phyloP scores from a whole-genome alignment of 352 stramenopile species.

The Ochromonadaceae sp. region DNA sequence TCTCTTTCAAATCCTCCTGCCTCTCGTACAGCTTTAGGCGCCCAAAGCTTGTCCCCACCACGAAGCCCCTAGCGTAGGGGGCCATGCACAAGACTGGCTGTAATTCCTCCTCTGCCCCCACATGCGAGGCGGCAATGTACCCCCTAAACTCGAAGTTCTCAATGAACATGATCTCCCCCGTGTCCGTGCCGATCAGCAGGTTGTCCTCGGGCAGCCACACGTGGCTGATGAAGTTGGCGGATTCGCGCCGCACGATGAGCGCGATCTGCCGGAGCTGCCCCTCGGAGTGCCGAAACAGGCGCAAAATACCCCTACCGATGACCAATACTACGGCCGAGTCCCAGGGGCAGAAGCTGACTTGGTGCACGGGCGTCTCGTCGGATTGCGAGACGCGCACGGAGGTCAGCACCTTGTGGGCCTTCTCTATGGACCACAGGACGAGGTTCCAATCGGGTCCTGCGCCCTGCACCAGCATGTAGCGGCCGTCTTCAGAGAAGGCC shows the following conservation, averaged over 20 bases:
- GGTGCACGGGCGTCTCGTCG: slow-evolving; percentile 40
- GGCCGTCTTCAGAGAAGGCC: slow-evolving; percentile 67
- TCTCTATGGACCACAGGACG: slow-evolving; percentile 75
- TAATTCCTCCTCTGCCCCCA: slow-evolving; percentile 49
- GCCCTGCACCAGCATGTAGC: slow-evolving; percentile 68
- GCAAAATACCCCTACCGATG: slow-evolving; percentile 37
- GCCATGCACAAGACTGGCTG: slow-evolving; percentile 59
- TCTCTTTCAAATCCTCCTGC: slow-evolving; percentile 38
- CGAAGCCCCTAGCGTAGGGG: slow-evolving; percentile 65
- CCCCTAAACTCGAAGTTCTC: slow-evolving; percentile 74
- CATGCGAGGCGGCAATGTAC: slow-evolving; percentile 35
- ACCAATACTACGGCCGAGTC: slow-evolving; percentile 61
- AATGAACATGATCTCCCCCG: slow-evolving; percentile 68
- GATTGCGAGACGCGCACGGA: slow-evolving; percentile 11
- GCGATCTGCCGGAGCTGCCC: slow-evolving; percentile 33
- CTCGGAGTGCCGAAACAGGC: slow-evolving; percentile 46
- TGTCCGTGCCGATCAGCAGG: slow-evolving; percentile 63
- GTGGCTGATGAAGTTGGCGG: slow-evolving; percentile 66
- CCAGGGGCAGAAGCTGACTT: slow-evolving; percentile 66
- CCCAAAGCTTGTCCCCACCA: slow-evolving; percentile 50
- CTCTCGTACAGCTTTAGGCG: slow-evolving; percentile 52
- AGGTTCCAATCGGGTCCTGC: slow-evolving; percentile 68
- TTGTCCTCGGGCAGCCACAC: slow-evolving; percentile 74
- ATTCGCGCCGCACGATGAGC: slow-evolving; percentile 38
- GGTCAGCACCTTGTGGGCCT: slow-evolving; percentile 53